Percentiles rank a stretch among this genome's conserved stretches.
Conservation (phyloP, 1,284 basidiomycete genomes). For the Kwoniella shivajii region DNA sequence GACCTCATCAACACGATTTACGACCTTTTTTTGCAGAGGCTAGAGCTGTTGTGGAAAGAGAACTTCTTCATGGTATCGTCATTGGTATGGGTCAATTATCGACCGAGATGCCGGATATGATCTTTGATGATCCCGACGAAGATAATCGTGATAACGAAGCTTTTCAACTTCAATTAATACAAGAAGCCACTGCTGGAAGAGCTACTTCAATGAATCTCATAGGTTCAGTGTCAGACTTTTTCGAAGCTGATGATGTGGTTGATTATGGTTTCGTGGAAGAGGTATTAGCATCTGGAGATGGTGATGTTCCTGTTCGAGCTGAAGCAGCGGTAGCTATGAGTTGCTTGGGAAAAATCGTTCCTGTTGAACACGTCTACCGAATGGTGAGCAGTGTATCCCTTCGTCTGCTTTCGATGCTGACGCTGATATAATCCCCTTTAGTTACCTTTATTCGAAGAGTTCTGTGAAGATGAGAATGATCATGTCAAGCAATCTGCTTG, state of each 20-base stretch:
- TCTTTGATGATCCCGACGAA: conserved; percentile 31
- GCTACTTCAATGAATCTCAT: conserved; percentile 92
- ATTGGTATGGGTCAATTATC: conserved; percentile 84
- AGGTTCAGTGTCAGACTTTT: conserved; percentile 62
- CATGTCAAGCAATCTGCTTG: conserved; percentile 89
- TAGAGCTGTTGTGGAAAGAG: conserved; percentile 69
- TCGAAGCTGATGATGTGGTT: conserved; percentile 64
- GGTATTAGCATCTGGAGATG: conserved; percentile 74
- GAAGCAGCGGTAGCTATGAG: conserved; percentile 90
- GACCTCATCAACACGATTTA: conserved; percentile 49
- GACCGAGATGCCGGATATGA: conserved; percentile 49
- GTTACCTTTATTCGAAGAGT: conserved; percentile 75
- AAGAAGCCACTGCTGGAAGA: conserved; percentile 81
- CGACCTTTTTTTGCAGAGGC: conserved; percentile 61
- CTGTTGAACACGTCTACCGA: conserved; percentile 67
- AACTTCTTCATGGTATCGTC: conserved; percentile 79
- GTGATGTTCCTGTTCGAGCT: conserved; percentile 79
- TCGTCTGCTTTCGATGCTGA: background rate
- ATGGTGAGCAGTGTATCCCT: conserved; percentile 60
- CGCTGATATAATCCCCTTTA: conserved; percentile 42
- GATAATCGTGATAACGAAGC: conserved; percentile 25
- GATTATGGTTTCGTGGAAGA: conserved; percentile 73
- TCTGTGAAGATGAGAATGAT: conserved; percentile 72
- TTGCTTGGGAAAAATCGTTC: conserved; percentile 80
- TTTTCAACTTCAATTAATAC: conserved; percentile 49